Evolutionary conservation across 176 grass and related monocot genomes (phyloP).

Genomic region (Avena insularis): DNA sequence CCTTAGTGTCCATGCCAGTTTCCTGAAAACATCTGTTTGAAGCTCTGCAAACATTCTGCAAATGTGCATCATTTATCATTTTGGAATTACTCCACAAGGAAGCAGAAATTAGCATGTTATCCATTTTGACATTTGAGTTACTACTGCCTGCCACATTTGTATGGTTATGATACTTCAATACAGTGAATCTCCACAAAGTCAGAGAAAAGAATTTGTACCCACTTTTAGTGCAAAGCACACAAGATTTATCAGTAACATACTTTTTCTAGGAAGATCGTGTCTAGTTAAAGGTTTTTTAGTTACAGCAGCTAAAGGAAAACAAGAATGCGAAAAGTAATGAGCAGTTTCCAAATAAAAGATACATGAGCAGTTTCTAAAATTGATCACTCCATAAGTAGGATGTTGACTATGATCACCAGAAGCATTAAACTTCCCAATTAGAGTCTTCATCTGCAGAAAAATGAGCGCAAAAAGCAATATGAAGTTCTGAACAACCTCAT

Average conservation of each 20-base stretch:
- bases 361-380: slow-evolving; percentile 12
- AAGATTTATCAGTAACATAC: slow-evolving; percentile 1
- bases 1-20: background rate
- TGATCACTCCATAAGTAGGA: slow-evolving; percentile 1
- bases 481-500: background rate
- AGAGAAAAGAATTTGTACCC: background rate
- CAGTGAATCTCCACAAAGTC: background rate
- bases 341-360: slow-evolving; percentile 5
- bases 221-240: background rate
- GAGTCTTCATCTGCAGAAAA: slow-evolving; percentile 1
- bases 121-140: background rate
- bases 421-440: background rate
- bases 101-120: background rate
- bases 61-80: background rate
- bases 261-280: background rate
- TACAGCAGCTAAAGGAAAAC: background rate
- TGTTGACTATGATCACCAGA: background rate
- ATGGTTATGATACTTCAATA: background rate
- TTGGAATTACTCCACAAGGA: background rate
- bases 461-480: background rate
- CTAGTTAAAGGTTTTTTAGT: background rate
- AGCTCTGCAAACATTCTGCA: background rate
- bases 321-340: background rate
- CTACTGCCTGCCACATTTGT: background rate
- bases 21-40: background rate